These are phyloP conservation scores for Eutrema yunnanense DNA, from an alignment of 345 rosid genomes.

Conservation along the genomic window DNA sequence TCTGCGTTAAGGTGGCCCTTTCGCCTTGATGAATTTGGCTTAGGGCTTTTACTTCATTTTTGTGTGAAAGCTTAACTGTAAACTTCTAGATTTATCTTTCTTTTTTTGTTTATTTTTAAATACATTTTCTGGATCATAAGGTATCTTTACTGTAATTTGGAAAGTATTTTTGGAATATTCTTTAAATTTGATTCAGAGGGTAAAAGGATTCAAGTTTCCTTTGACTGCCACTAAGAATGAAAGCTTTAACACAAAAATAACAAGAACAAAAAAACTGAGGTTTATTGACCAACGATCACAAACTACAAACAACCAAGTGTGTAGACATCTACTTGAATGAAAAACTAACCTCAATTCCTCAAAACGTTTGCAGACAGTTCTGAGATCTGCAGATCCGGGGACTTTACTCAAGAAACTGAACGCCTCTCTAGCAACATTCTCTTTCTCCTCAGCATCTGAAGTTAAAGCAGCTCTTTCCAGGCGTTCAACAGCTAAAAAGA, in stretches of 20 bases:
- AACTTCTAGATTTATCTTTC: neutral
- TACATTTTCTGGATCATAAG: neutral
- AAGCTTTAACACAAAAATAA: constrained; percentile 1
- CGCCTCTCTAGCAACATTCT: constrained; percentile 85
- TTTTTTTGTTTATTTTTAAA: neutral
- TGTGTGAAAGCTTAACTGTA: neutral
- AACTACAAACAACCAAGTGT: constrained; percentile 7
- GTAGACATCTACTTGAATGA: constrained; percentile 21
- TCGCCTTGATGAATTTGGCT: neutral
- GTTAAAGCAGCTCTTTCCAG: constrained; percentile 83
- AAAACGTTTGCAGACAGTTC: constrained; percentile 91
- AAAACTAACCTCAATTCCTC: constrained; percentile 80
- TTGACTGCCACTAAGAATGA: neutral
- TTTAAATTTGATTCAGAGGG: neutral
- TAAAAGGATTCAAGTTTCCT: neutral
- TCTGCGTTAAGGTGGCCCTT: neutral
- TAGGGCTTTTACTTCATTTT: neutral
- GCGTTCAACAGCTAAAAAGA: constrained; percentile 94
- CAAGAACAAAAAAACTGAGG: neutral
- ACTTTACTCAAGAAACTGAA: constrained; percentile 74
- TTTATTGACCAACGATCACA: neutral
- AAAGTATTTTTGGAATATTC: neutral
- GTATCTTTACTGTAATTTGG: neutral
- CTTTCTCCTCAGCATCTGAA: constrained; percentile 63
- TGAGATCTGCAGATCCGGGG: constrained; percentile 92